phyloP scores from a whole-genome alignment of 495 filamentous ascomycete genomes.

The Aspergillus ellipticus region DNA sequence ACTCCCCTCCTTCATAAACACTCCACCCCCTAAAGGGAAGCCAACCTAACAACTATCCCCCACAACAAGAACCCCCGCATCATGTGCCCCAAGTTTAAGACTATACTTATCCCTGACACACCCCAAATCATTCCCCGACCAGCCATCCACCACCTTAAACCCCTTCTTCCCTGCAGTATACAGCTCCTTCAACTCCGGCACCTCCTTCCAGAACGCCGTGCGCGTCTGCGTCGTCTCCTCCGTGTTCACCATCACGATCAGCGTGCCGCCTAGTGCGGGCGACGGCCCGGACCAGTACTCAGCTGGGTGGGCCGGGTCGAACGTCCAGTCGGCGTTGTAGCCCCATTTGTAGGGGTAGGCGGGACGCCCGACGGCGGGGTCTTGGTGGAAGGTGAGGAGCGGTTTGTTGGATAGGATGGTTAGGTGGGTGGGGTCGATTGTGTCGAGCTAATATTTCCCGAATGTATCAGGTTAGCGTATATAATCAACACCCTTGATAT shows the following conservation, averaged over 20 bases:
- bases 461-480: conserved; percentile 7
- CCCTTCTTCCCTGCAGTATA: conserved; percentile 18
- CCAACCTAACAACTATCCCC: conserved; percentile 25
- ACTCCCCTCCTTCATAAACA: too few species aligned
- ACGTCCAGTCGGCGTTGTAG: conserved; percentile 59
- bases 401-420: conserved; percentile 55
- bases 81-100: conserved; percentile 41
- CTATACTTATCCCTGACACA: conserved; percentile 38
- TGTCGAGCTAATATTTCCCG: conserved; percentile 38
- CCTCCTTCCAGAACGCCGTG: conserved; percentile 47
- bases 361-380: conserved; percentile 47
- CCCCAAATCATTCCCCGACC: conserved; percentile 49
- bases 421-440: conserved; percentile 40
- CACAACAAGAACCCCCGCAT: conserved; percentile 46
- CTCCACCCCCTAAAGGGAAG: background rate
- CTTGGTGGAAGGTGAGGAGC: conserved; percentile 61
- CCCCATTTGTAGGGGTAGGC: conserved; percentile 66
- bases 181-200: conserved; percentile 44
- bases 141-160: conserved; percentile 52
- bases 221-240: conserved; percentile 33
- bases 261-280: conserved; percentile 37
- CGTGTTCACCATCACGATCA: conserved; percentile 56
- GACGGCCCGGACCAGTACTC: conserved; percentile 59
- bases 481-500: background rate
- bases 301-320: conserved; percentile 53